Base-by-base conservation (phyloP, 2,329 filamentous ascomycete species). In the Shiraia sp. region DNA sequence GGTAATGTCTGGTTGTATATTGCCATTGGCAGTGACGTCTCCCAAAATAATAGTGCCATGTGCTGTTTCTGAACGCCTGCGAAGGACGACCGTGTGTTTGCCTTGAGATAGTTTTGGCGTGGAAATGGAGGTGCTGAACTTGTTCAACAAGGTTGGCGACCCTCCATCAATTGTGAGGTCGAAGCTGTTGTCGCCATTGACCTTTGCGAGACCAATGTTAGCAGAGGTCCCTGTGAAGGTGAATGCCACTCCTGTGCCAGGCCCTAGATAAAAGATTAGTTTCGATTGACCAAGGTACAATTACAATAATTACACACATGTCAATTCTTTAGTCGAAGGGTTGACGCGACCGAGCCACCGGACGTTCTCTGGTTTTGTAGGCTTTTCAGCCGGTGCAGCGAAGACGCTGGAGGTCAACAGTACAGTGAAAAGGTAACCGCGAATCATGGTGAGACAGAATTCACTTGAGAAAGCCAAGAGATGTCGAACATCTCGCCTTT, bases 241-340 rank as follows among this genome's bases (percentile, higher is more conserved):
- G 41, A 75, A 74, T 0, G 66, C 59, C 2, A 75, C 57, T 12
- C 73, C 73, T 1, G 72, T 73, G 29, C 68, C 70, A 0, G 73
- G 69, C 73, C 72, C 19, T 22, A 22, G 8, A 22, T 22, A 8
- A 22, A 8, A 22, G 8, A 8, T 22, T 8, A 22, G 8, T 22
- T 22, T 22, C 19, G 8, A 22, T 22, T 22, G 8, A 8, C 19
- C 8, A 22, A 22, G 19, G 19, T 22, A 22, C 8, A 8, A 8
- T 4, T 22, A 8, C 8, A 8, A 4, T 22, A 4, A 5, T 4
- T 22, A 5, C 19, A 8, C 8, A 22, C 71, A 74, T 13, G 67
- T 72, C n/a, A 74, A 56, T 48, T 73, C 66, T 33, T 63, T 66
- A 4, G 70, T 74, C 14, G 61, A 55, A 1, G 71, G 70, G 35